These are phyloP conservation scores for Euphrasia confusa DNA, from an alignment of 257 asterid species.

Conservation along the genomic window DNA sequence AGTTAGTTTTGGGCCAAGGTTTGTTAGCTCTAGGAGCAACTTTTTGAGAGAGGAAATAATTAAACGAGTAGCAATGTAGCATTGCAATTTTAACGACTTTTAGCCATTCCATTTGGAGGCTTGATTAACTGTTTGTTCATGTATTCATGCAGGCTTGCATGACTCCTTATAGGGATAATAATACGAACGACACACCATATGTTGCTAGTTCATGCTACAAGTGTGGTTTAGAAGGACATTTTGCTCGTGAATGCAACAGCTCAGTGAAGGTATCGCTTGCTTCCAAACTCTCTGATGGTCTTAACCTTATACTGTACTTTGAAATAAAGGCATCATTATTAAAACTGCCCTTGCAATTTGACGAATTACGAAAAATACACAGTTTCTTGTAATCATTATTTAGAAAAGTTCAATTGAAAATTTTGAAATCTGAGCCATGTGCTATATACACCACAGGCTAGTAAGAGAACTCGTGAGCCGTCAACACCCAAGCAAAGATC, in stretches of 20 bases:
- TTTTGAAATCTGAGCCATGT: background rate
- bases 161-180: slow-evolving; percentile 29
- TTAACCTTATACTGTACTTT: slow-evolving; percentile 4
- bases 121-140: slow-evolving; percentile 5
- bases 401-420: background rate
- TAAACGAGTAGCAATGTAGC: background rate
- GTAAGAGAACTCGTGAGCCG: slow-evolving; percentile 50
- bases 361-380: background rate
- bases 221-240: slow-evolving; percentile 80
- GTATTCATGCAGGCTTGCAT: slow-evolving; percentile 53
- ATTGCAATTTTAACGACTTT: background rate
- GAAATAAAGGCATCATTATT: background rate
- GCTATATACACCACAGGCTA: slow-evolving; percentile 33
- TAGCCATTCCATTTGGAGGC: slow-evolving; percentile 2
- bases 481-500: slow-evolving; percentile 60
- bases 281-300: background rate
- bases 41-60: background rate
- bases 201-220: slow-evolving; percentile 55
- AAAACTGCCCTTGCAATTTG: background rate
- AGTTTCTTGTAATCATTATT: background rate
- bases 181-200: slow-evolving; percentile 28
- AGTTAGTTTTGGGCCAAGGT: background rate
- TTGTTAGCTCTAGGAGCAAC: slow-evolving; percentile 9
- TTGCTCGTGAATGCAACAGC: slow-evolving; percentile 87
- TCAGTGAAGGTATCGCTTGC: slow-evolving; percentile 38